Evolutionary conservation across 2,329 filamentous ascomycete genomes (phyloP), one percentile per base, ranked within the genome.

Genomic region (Xylariaceae sp.): DNA sequence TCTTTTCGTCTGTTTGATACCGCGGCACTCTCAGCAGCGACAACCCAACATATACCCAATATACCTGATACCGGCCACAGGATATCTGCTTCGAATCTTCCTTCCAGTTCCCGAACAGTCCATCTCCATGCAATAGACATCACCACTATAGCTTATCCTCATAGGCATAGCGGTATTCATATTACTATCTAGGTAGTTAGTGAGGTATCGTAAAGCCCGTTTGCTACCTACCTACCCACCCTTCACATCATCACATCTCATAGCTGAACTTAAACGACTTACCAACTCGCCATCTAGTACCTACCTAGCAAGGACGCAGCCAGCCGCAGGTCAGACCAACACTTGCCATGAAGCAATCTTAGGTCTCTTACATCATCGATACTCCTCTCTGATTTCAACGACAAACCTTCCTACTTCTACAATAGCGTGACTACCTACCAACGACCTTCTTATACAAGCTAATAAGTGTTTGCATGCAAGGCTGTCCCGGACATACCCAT

Each of bases 341-440:
- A 26, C 46, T 52, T 57, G 23, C 47, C 18, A 2, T 58, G 42
- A 43, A 51, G 55, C 51, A 53, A 49, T 21, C 40, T 44, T 29
- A 40, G 49, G 23, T 19, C 37, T 42, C 46, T 20, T 52, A 46
- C 48, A 46, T 29, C 19, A 9, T 26, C 9, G 23, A 4, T 26
- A 26, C 23, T 26, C 23, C 23, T 26, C 9, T 26, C 23, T 26
- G 23, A 26, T 26, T 26, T 26, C 23, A 26, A 26, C 23, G 14
- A 10, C 32, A 37, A 37, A 37, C 32, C 3, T 3, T 12, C 32
- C 32, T 10, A 10, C 10, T 37, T 12, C 32, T 37, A 14, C 32
- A 12, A 37, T 3, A 16, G 32, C 9, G 23, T 4, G 23, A 26
- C 23, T 26, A 37, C 14, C 32, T 14, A 37, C 14, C 32, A 3